Percentiles rank a stretch among this genome's conserved stretches.
Evolutionary conservation across 2,329 filamentous ascomycete genomes (phyloP).

Genomic region (Cercospora berteroae): DNA sequence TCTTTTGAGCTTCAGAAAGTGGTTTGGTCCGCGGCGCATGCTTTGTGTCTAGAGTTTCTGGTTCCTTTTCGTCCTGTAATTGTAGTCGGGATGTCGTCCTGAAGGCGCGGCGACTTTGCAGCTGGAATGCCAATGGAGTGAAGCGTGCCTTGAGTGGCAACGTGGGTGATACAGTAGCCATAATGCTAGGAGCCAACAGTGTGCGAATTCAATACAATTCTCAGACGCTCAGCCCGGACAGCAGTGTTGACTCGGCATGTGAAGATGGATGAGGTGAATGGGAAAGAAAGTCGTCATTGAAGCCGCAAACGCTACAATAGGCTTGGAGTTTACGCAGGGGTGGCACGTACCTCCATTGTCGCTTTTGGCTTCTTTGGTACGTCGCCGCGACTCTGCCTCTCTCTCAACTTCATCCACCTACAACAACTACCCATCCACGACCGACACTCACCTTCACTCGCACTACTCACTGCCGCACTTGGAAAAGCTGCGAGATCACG

Average conservation of each 20-base stretch:
- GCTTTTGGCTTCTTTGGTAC: not conserved
- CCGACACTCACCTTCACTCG: not conserved
- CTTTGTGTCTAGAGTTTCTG: conserved; percentile 22
- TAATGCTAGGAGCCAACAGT: not conserved
- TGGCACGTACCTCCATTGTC: not conserved
- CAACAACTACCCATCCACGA: not conserved
- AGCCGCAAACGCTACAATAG: not conserved
- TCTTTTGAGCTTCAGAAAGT: conserved; percentile 56
- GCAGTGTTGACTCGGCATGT: not conserved
- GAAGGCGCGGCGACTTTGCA: conserved; percentile 28
- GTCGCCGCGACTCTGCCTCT: not conserved
- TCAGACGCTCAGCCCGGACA: fast-evolving
- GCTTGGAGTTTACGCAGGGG: not conserved
- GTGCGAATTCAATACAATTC: not conserved
- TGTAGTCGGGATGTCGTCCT: conserved; percentile 19
- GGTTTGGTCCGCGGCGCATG: conserved; percentile 24
- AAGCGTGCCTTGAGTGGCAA: conserved; percentile 31
- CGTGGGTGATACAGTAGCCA: conserved; percentile 15
- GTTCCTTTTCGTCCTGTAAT: conserved; percentile 25
- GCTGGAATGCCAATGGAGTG: conserved; percentile 34
- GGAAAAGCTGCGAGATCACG: not conserved
- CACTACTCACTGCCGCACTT: not conserved
- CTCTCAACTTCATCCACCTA: not conserved
- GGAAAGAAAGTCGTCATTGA: conserved; percentile 2
- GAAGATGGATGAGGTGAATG: not conserved